Conservation (phyloP, 2,329 filamentous ascomycete genomes). For the Aspergillus brunneoviolaceus region DNA sequence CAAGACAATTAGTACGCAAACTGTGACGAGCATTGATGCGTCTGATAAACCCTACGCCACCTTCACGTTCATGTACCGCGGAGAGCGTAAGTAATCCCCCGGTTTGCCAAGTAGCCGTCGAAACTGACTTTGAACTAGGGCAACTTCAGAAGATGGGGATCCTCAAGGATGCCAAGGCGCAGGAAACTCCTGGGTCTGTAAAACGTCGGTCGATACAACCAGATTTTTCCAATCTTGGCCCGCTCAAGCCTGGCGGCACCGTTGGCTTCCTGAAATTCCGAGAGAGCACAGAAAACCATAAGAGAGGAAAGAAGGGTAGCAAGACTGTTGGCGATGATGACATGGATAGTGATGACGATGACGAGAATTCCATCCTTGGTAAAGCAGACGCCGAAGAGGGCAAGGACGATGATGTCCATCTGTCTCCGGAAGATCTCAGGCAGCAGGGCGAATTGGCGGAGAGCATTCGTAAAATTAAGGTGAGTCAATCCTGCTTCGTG, state of each 20-base stretch:
- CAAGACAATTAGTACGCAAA: slow-evolving; percentile 97
- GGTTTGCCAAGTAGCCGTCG: neutral
- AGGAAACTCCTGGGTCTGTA: slow-evolving; percentile 57
- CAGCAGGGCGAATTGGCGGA: slow-evolving; percentile 62
- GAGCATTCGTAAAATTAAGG: slow-evolving; percentile 66
- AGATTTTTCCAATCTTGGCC: slow-evolving; percentile 81
- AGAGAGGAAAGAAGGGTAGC: slow-evolving; percentile 64
- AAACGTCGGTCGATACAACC: slow-evolving; percentile 81
- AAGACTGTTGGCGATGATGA: slow-evolving; percentile 52
- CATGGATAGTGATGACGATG: slow-evolving; percentile 75
- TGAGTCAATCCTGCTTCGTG: slow-evolving; percentile 34
- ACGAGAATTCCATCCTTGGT: slow-evolving; percentile 61
- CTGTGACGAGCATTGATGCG: slow-evolving; percentile 95
- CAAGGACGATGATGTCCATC: slow-evolving; percentile 46
- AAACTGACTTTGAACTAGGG: slow-evolving; percentile 51
- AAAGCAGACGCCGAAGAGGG: slow-evolving; percentile 63
- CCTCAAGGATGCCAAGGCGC: slow-evolving; percentile 64
- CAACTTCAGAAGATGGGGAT: slow-evolving; percentile 98
- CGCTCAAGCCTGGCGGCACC: slow-evolving; percentile 80
- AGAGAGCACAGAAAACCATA: slow-evolving; percentile 57
- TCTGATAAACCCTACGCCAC: slow-evolving; percentile 94
- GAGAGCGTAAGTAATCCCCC: slow-evolving; percentile 69
- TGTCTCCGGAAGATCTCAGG: slow-evolving; percentile 62
- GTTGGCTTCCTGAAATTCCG: slow-evolving; percentile 89
- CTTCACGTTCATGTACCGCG: slow-evolving; percentile 97